These are phyloP conservation scores for Backusella tuberculispora DNA, from an alignment of 192 early-diverging fungal species.

Conservation along the genomic window DNA sequence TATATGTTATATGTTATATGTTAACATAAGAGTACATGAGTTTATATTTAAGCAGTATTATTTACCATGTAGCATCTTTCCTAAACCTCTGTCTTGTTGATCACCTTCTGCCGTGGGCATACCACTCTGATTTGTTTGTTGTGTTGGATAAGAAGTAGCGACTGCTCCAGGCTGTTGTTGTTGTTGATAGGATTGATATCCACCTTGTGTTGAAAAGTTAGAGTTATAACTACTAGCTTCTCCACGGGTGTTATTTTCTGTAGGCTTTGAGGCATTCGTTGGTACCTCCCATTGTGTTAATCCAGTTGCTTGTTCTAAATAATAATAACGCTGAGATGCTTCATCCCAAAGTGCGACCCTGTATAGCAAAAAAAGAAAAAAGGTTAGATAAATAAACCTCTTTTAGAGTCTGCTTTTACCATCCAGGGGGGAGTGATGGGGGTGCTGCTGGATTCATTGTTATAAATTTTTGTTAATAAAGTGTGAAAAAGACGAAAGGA, in stretches of 20 bases:
- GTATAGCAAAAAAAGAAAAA: not conserved
- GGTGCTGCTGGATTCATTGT: conserved; percentile 25
- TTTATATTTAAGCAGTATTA: not conserved
- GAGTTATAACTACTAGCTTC: not conserved
- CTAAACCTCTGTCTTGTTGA: conserved; percentile 4
- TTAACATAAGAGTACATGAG: not conserved
- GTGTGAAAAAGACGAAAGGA: not conserved
- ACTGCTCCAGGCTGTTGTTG: conserved; percentile 1
- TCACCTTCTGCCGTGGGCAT: not conserved
- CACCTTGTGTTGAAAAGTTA: not conserved
- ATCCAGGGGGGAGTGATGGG: conserved; percentile 31
- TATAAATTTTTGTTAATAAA: not conserved
- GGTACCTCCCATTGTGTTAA: conserved; percentile 35
- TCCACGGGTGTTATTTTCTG: not conserved
- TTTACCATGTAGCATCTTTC: conserved; percentile 11
- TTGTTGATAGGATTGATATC: not conserved
- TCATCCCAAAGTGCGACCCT: conserved; percentile 38
- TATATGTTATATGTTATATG: not conserved
- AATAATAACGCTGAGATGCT: conserved; percentile 26
- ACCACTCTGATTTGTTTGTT: not conserved
- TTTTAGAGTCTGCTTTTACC: conserved; percentile 1
- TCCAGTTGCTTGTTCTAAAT: conserved; percentile 29
- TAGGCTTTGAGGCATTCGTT: not conserved
- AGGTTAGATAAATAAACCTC: not conserved
- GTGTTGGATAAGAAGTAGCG: not conserved